Percentiles rank a stretch among this genome's conserved stretches.
phyloP scores from a whole-genome alignment of 257 asterid species.

The Cynanchum wilfordii region DNA sequence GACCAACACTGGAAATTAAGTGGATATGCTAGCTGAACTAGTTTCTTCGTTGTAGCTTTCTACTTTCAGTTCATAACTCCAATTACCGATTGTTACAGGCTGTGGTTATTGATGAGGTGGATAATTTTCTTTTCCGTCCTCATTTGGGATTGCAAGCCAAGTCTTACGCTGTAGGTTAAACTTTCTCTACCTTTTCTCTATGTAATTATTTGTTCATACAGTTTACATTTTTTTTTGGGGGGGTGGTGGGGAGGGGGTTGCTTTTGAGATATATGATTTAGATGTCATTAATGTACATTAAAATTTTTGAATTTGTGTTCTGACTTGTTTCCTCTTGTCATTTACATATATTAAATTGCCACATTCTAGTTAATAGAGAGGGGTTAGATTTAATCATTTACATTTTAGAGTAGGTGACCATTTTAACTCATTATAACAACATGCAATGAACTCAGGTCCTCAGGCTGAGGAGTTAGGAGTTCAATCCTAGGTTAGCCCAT shows the following conservation, averaged over 20 bases:
- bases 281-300: not conserved
- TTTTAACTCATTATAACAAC: no score
- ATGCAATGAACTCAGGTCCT: not conserved
- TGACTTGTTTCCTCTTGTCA: not conserved
- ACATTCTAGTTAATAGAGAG: no score
- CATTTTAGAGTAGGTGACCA: no score
- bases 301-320: not conserved
- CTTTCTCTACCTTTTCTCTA: slow-evolving; percentile 3
- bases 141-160: slow-evolving; percentile 81
- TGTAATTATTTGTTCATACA: not conserved
- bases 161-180: slow-evolving; percentile 74
- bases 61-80: slow-evolving; percentile 4
- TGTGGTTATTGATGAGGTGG: slow-evolving; percentile 93
- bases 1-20: no score
- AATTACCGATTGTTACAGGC: slow-evolving; percentile 40
- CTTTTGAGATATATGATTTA: not conserved
- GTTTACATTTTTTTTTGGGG: not conserved
- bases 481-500: not conserved
- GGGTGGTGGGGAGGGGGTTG: not conserved
- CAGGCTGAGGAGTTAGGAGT: not conserved
- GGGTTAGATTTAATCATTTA: no score
- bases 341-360: not conserved
- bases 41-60: not conserved
- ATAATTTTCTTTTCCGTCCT: slow-evolving; percentile 90
- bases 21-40: not conserved